phyloP scores from a whole-genome alignment of 805 yeast genomes.

The Zygotorulaspora chibaensis region DNA sequence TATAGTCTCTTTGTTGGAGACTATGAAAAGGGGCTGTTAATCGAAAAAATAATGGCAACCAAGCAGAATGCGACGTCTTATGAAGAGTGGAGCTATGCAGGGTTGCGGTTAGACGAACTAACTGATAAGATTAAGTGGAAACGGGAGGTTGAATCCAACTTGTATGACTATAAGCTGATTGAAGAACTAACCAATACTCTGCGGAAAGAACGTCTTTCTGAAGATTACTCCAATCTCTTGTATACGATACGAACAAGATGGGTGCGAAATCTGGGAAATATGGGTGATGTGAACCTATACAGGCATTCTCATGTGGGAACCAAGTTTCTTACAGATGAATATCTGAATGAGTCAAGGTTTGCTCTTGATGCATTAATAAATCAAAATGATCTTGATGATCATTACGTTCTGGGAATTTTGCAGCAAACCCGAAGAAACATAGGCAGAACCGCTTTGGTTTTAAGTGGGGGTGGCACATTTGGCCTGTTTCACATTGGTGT shows the following conservation, averaged over 20 bases:
- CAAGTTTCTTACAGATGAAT: slow-evolving; percentile 75
- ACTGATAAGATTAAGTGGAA: slow-evolving; percentile 74
- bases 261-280: slow-evolving; percentile 80
- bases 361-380: slow-evolving; percentile 29
- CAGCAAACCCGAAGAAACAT: slow-evolving; percentile 85
- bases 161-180: slow-evolving; percentile 71
- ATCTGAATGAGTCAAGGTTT: slow-evolving; percentile 69
- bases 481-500: slow-evolving; percentile 94
- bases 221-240: slow-evolving; percentile 58
- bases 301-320: slow-evolving; percentile 82
- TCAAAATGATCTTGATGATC: slow-evolving; percentile 51
- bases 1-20: slow-evolving; percentile 21
- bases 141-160: slow-evolving; percentile 48
- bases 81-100: slow-evolving; percentile 63
- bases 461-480: slow-evolving; percentile 94
- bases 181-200: slow-evolving; percentile 50
- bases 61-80: slow-evolving; percentile 50
- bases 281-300: slow-evolving; percentile 76
- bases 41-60: slow-evolving; percentile 39
- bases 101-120: slow-evolving; percentile 59
- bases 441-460: slow-evolving; percentile 91
- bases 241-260: slow-evolving; percentile 80
- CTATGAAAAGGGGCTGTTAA: slow-evolving; percentile 35
- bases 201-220: slow-evolving; percentile 50
- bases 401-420: slow-evolving; percentile 69